A percentile compares a stretch with the other conserved stretches of the same genome.
These are phyloP conservation scores for Gynostemma pentaphyllum DNA, from an alignment of 306 rosid species.

Conservation along the genomic window DNA sequence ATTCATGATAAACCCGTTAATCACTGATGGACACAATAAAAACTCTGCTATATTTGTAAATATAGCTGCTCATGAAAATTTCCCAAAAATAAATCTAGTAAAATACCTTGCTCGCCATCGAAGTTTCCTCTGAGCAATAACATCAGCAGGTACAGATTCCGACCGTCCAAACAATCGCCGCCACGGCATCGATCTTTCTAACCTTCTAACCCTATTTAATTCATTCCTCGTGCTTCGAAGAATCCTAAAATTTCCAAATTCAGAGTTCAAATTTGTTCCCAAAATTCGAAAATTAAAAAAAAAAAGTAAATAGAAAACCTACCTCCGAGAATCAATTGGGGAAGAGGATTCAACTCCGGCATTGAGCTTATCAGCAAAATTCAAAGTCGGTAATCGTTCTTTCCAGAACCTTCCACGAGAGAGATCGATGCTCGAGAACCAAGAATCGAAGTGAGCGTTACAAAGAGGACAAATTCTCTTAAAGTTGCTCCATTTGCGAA, in stretches of 20 bases:
- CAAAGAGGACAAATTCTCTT: conserved; percentile 52
- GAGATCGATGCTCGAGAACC: conserved; percentile 29
- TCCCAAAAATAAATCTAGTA: not conserved
- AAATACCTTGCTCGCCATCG: conserved; percentile 50
- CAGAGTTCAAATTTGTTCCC: not conserved
- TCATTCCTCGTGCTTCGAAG: conserved; percentile 11
- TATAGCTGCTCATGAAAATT: too few relatives aligned
- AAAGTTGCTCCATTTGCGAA: conserved; percentile 43
- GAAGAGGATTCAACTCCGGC: not conserved
- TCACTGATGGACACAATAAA: too few relatives aligned
- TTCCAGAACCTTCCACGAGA: conserved; percentile 25
- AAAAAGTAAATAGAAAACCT: not conserved
- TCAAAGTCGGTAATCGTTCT: conserved; percentile 16
- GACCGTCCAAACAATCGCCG: conserved; percentile 48
- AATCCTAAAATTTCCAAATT: conserved; percentile 14
- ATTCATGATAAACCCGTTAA: too few relatives aligned
- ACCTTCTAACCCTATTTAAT: conserved; percentile 13
- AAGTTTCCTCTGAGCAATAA: conserved; percentile 32
- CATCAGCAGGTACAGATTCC: conserved; percentile 20
- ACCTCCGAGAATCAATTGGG: conserved; percentile 11
- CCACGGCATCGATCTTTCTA: conserved; percentile 35
- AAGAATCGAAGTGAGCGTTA: conserved; percentile 34
- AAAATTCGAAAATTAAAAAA: not conserved
- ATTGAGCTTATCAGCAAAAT: not conserved
- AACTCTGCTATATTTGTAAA: too few relatives aligned